Base-by-base conservation (phyloP, 176 grass and related monocot genomes). In the Dendrocalamus sinicus region DNA sequence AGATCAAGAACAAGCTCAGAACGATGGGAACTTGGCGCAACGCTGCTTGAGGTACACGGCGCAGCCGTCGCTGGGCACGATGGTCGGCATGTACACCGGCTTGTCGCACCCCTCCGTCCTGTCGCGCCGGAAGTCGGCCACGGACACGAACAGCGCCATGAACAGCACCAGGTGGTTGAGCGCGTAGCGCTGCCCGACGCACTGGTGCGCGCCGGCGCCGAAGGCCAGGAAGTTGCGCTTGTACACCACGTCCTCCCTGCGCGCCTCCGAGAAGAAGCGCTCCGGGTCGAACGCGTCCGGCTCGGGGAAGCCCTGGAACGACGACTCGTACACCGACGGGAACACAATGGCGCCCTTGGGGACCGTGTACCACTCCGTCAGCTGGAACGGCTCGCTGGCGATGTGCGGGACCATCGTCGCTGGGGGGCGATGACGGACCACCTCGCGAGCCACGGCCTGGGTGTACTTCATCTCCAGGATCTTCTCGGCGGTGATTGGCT, bases 341-440 rank as follows among this genome's bases (percentile, higher is more conserved):
- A 98, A 93, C 48, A 98, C 93, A 67, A 98, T 92, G 59, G 93
- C 71, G 47, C 95, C 95, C 58, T 98, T 98, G 23, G 95, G 95
- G 19, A 98, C 69, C 28, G 93, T 98, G 89, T 98, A 95, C 91
- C 87, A 86, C 66, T 95, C 93, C 28, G 95, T 98, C n/a, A 95
- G 91, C 57, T 69, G 50, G 89, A 95, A 95, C n/a, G 89, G 22
- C 89, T 98, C 88, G 3, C 85, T 69, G 0, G 95, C 89, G 84
- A 98, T 92, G 91, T 98, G 95, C 37, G 95, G 93, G 55, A 95
- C 91, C 81, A 95, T 62, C 53, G 93, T 95, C 57, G 95, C 91
- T 4, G 93, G 95, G 6, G 95, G 95, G 0, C 93, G 85, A 85
- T 89, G 39, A 7, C 95, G 93, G 28, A 98, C 11, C 43, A 98